Conservation (phyloP, 2,329 filamentous ascomycete species). For the Colletotrichum cordylinicola region DNA sequence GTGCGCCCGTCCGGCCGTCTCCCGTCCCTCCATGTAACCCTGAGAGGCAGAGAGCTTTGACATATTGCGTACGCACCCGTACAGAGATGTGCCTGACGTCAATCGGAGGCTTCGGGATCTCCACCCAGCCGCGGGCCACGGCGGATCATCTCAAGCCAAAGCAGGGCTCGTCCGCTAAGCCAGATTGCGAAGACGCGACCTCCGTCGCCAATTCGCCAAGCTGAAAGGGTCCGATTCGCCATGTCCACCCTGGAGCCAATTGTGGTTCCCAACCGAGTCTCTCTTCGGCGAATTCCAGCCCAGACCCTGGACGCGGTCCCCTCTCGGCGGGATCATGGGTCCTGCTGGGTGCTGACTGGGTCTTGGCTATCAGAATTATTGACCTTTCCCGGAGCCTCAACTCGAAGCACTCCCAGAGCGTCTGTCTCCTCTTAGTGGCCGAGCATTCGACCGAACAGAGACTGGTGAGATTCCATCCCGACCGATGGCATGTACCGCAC, state of each 20-base stretch:
- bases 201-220: not conserved
- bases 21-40: constrained; percentile 5
- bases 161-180: not conserved
- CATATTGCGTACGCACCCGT: not conserved
- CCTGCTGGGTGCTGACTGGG: not conserved
- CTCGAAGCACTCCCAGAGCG: not conserved
- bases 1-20: not conserved
- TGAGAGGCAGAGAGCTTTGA: not conserved
- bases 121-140: not conserved
- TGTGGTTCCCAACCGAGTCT: not conserved
- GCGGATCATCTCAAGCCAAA: not conserved
- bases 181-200: not conserved
- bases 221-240: constrained; percentile 10
- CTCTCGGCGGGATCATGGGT: constrained; percentile 5
- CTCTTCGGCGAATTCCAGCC: constrained; percentile 2
- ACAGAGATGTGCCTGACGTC: constrained; percentile 11
- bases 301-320: not conserved
- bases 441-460: constrained; percentile 18
- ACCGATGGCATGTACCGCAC: not conserved
- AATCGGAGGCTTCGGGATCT: constrained; percentile 21
- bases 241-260: not conserved
- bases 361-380: not conserved
- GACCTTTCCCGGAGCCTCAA: not conserved
- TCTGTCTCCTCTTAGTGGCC: constrained; percentile 17
- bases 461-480: not conserved